These are phyloP conservation scores for Microcyclospora tardicrescens DNA, from an alignment of 2,329 filamentous ascomycete species.

Conservation along the genomic window DNA sequence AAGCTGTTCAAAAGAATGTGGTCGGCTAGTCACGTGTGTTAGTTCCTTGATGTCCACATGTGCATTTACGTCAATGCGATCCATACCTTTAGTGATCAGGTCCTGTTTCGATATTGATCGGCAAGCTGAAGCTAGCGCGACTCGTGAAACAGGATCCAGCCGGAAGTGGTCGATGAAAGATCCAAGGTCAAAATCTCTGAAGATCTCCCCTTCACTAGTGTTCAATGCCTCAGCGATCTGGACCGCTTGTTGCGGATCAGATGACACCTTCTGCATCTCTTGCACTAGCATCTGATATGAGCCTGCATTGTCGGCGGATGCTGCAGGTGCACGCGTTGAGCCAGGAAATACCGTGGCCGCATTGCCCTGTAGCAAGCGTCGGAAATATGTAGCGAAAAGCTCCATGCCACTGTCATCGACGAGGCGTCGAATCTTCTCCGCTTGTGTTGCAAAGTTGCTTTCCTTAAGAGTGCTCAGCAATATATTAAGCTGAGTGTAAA, in stretches of 20 bases:
- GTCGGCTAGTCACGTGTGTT: slow-evolving; percentile 51
- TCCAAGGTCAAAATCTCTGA: slow-evolving; percentile 90
- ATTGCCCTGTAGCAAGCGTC: slow-evolving; percentile 82
- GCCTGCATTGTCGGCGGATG: slow-evolving; percentile 52
- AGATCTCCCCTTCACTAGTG: slow-evolving; percentile 78
- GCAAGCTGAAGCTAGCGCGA: slow-evolving; percentile 76
- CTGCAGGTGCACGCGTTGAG: slow-evolving; percentile 46
- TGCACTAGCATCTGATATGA: slow-evolving; percentile 71
- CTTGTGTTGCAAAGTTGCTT: slow-evolving; percentile 91
- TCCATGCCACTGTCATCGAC: slow-evolving; percentile 99
- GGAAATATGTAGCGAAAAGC: slow-evolving; percentile 91
- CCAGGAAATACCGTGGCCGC: slow-evolving; percentile 81
- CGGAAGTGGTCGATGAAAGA: slow-evolving; percentile 95
- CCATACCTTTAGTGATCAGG: slow-evolving; percentile 71
- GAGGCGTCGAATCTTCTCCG: slow-evolving; percentile 86
- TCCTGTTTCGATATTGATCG: slow-evolving; percentile 70
- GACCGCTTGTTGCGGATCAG: slow-evolving; percentile 67
- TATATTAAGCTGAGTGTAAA: slow-evolving; percentile 88
- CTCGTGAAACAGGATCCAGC: slow-evolving; percentile 76
- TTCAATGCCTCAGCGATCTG: slow-evolving; percentile 93
- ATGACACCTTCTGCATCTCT: slow-evolving; percentile 76
- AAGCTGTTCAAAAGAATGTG: slow-evolving; percentile 77
- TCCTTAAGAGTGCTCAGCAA: slow-evolving; percentile 90
- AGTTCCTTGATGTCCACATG: slow-evolving; percentile 2
- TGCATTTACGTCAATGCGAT: slow-evolving; percentile 1